These are phyloP conservation scores for Rhodomyrtus tomentosa DNA, from an alignment of 345 rosid species.

Conservation along the genomic window DNA sequence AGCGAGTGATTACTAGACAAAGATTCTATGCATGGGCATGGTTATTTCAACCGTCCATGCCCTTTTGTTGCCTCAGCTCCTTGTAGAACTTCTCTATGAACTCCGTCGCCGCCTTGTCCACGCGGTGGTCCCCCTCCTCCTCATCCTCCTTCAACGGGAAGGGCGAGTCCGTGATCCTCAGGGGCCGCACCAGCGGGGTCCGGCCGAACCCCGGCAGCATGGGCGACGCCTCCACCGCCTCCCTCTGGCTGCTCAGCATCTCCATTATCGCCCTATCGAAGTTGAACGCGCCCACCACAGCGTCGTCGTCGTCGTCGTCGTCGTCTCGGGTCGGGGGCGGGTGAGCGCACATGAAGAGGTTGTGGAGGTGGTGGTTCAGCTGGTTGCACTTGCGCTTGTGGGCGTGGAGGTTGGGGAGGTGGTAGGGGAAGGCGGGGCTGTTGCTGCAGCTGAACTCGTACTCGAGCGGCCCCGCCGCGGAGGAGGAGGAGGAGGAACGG, in stretches of 20 bases:
- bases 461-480: slow-evolving; percentile 13
- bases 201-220: slow-evolving; percentile 66
- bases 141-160: slow-evolving; percentile 49
- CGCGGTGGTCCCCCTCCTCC: slow-evolving; percentile 32
- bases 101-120: slow-evolving; percentile 75
- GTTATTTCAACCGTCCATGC: slow-evolving; percentile 3
- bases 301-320: not conserved
- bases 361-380: slow-evolving; percentile 9
- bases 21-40: not conserved
- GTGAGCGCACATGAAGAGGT: slow-evolving; percentile 51
- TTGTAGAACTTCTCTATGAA: slow-evolving; percentile 70
- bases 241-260: slow-evolving; percentile 31
- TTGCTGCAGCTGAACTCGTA: slow-evolving; percentile 96
- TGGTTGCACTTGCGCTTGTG: slow-evolving; percentile 16
- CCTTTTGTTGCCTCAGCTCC: slow-evolving; percentile 49
- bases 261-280: slow-evolving; percentile 47
- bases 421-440: slow-evolving; percentile 39
- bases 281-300: slow-evolving; percentile 2
- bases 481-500: slow-evolving; percentile 2
- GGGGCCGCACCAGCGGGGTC: slow-evolving; percentile 68
- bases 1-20: not conserved
- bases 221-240: slow-evolving; percentile 50
- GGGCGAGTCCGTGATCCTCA: slow-evolving; percentile 93
- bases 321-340: slow-evolving; percentile 52
- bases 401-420: not conserved